Base-by-base conservation (phyloP, 495 filamentous ascomycete genomes). In the Podospora pseudopauciseta region DNA sequence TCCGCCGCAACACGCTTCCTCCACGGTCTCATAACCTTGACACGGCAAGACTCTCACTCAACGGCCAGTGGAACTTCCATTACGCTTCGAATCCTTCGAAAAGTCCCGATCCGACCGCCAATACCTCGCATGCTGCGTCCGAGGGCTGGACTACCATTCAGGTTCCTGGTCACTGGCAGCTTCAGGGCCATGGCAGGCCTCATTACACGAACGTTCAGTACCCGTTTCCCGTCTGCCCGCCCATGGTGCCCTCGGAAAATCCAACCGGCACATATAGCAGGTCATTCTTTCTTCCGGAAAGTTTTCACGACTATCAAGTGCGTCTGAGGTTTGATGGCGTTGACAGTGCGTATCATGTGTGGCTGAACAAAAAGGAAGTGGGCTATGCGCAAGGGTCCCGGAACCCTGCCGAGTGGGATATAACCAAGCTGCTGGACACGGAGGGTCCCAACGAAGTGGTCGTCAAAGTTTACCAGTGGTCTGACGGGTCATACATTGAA, bases 141-240 rank as follows among this genome's bases (percentile, higher is more conserved):
- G 69, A 72, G 19, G 72, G 70, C 65, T 89, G 88, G 85, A 78
- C 74, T 16, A 72, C 79, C 53, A 84, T 87, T 63, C 65, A 78
- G n/a, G 88, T 90, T 4, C 88, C 88, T 0, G 85, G 86, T 2
- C 86, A 87, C 73, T 90, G 88, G 88, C 88, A 90, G 68, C 73
- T 89, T 6, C 85, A 89, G 71, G 88, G 88, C 44, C 85, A 87
- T 67, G 87, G 87, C 6, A 73, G 72, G n/a, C 82, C 81, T 4
- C 86, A 89, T 54, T 90, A 90, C 70, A 89, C 86, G 6, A 90
- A 90, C 60, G 78, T 85, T 58, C 76, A 82, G 26, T 89, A 84
- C 66, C 88, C 86, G 0, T 85, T 90, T 55, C 86, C 88, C 1
- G 80, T 85, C 13, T 79, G 84, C 64, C 88, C 88, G 5, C 88